These are phyloP conservation scores for Backusella macrospora DNA, from an alignment of 192 early-diverging fungal genomes.

Conservation along the genomic window DNA sequence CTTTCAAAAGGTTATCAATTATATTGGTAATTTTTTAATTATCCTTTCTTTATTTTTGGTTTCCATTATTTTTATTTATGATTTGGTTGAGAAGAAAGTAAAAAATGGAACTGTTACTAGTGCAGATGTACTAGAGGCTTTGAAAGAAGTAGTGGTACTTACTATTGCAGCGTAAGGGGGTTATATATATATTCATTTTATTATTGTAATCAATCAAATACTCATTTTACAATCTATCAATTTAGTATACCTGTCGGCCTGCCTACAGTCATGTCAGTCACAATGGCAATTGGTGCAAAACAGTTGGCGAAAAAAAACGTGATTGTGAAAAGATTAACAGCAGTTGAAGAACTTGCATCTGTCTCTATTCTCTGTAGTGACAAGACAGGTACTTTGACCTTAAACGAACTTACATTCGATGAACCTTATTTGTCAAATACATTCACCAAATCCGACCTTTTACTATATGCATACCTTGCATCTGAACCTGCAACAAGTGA, in stretches of 20 bases:
- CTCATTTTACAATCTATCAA: background rate
- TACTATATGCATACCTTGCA: constrained; percentile 66
- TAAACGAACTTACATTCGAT: constrained; percentile 82
- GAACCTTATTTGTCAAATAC: constrained; percentile 55
- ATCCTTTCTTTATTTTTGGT: constrained; percentile 56
- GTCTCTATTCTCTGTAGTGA: constrained; percentile 68
- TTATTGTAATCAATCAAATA: background rate
- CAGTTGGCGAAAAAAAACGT: constrained; percentile 74
- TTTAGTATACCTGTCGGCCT: constrained; percentile 73
- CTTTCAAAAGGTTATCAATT: constrained; percentile 77
- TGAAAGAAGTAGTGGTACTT: constrained; percentile 68
- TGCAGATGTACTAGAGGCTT: constrained; percentile 53
- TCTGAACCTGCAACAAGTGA: constrained; percentile 76
- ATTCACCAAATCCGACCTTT: constrained; percentile 55
- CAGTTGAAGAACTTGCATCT: constrained; percentile 79
- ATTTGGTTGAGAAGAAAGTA: constrained; percentile 36
- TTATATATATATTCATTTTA: background rate
- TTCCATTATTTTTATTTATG: constrained; percentile 56
- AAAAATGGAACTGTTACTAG: constrained; percentile 50
- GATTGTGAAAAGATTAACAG: constrained; percentile 78
- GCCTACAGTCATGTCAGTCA: constrained; percentile 81
- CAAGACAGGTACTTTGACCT: constrained; percentile 77
- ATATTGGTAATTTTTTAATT: constrained; percentile 79
- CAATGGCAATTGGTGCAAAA: constrained; percentile 81
- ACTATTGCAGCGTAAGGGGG: constrained; percentile 66